Base-by-base conservation (phyloP, 257 asterid species). In the Primulina huaijiensis region DNA sequence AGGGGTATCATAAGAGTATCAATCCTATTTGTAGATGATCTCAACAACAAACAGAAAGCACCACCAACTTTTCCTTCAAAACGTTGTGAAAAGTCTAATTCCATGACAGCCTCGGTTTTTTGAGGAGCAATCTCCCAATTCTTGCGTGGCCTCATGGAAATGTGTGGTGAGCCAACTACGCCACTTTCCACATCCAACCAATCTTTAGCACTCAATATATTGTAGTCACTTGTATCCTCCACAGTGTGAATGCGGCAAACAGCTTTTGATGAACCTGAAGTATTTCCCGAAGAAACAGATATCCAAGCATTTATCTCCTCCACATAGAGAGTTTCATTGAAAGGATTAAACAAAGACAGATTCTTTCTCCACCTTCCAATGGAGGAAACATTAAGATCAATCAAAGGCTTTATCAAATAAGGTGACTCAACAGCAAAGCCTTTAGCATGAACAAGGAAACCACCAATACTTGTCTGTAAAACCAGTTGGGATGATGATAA, bases 381-480 rank as follows among this genome's bases (percentile, higher is more conserved):
- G 8, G 95, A 82, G 70, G 89, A 83, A 74, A 81, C 66, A 75
- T 78, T 90, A 61, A 75, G 78, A 34, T 81, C 81, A 74, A 77
- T 55, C 27, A 88, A 72, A 61, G 94, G 85, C 57, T 77, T 77
- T 57, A 88, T 62, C 50, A 76, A 69, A 76, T 87, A 92, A 46
- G 95, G 97, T 3, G 98, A 90, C 73, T 88, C 88, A 61, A 84
- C 73, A 46, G 86, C 89, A 77, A 80, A 77, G 38, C 97, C 98
- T 72, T 84, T 86, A 66, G 89, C 93, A 73, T 74, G 84, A 78
- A 92, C 78, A 77, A 92, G 62, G 85, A 92, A 90, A 63, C 96
- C 98, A 29, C 96, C 98, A 3, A 72, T 79, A 79, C 83, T 92
- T 67, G 98, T 90, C 84, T 92, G 98, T 79, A 92, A 64, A 79